Percentiles rank a stretch among this genome's conserved stretches.
Evolutionary conservation across 192 early-diverging fungal genomes (phyloP).

Genomic region (Backusella tarrabulga): DNA sequence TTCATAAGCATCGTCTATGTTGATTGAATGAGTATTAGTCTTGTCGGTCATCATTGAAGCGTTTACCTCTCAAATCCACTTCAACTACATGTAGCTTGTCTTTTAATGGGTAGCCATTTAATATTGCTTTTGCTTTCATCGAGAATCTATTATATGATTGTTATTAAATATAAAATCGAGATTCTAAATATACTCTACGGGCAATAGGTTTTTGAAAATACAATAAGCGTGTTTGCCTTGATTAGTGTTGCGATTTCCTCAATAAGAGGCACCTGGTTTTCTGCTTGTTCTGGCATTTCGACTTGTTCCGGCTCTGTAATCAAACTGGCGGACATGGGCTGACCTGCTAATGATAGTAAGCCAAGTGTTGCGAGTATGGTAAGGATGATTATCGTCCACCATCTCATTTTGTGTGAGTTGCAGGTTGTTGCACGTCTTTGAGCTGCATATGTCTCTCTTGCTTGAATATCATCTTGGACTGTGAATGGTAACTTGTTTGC

Average conservation of each 20-base stretch:
- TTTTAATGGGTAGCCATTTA: neutral
- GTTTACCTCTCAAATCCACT: conserved; percentile 12
- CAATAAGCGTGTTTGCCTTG: neutral
- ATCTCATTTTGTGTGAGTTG: neutral
- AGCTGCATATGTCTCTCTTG: conserved; percentile 3
- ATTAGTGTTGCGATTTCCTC: neutral
- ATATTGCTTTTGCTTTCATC: conserved; percentile 1
- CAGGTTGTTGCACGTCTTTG: neutral
- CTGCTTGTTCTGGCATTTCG: neutral
- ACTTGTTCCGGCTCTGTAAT: neutral
- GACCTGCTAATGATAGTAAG: neutral
- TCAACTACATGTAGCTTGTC: neutral
- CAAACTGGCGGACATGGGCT: neutral
- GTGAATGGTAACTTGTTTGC: conserved; percentile 7
- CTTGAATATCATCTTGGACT: conserved; percentile 10
- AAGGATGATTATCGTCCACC: neutral
- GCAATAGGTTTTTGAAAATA: conserved; percentile 13
- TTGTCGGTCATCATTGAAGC: no score
- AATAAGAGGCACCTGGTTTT: neutral
- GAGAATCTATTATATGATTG: neutral
- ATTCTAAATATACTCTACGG: neutral
- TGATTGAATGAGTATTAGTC: neutral
- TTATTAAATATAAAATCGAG: neutral
- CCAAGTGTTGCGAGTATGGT: neutral
- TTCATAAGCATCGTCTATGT: conserved; percentile 1